Evolutionary conservation across 2,329 filamentous ascomycete species (phyloP).

Genomic region (Arthrinium puccinioides): DNA sequence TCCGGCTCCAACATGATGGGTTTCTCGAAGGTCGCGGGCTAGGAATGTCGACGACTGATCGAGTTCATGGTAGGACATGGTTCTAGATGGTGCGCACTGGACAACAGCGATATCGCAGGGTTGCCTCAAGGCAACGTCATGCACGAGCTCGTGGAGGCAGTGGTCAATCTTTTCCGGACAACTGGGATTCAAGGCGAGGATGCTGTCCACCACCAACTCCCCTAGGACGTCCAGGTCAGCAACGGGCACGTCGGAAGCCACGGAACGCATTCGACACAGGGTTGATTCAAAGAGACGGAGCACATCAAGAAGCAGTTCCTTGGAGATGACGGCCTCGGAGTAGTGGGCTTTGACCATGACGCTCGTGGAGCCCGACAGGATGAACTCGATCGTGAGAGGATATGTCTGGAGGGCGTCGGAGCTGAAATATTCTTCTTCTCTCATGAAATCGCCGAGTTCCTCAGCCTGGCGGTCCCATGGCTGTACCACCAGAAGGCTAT

Average conservation of each 20-base stretch:
- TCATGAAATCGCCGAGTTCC: not conserved
- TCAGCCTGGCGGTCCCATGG: not conserved
- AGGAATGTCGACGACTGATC: not conserved
- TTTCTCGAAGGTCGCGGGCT: not conserved
- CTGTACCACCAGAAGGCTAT: not conserved
- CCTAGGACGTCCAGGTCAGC: too few species aligned
- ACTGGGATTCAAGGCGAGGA: too few species aligned
- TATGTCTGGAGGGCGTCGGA: not conserved
- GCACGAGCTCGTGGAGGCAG: not conserved
- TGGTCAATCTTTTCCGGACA: too few species aligned
- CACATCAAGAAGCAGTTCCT: too few species aligned
- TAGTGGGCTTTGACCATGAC: not conserved
- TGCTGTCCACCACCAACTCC: too few species aligned
- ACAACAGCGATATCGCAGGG: too few species aligned
- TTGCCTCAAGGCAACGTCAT: not conserved
- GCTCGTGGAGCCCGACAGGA: not conserved
- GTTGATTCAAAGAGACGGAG: too few species aligned
- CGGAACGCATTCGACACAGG: too few species aligned
- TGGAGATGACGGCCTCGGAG: not conserved
- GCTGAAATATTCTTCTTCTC: too few species aligned
- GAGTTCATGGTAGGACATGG: too few species aligned
- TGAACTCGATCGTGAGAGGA: not conserved
- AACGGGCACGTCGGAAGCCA: too few species aligned
- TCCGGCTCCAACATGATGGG: not conserved
- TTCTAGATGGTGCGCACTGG: too few species aligned